Conservation (phyloP, 306 rosid species). For the Pachyrhizus erosus region DNA sequence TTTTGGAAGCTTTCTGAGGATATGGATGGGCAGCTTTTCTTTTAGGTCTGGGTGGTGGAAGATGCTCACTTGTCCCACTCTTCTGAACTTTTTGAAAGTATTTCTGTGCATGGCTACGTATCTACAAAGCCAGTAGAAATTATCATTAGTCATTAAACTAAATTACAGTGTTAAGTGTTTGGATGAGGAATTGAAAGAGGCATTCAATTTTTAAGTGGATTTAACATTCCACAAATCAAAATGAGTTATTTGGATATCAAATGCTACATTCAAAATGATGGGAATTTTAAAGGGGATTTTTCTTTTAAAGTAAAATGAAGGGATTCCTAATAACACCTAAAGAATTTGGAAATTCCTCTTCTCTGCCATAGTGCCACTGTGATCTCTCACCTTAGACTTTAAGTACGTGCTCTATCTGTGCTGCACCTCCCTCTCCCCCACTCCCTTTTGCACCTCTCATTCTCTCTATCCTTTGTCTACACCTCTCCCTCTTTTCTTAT, state of each 20-base stretch:
- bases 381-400: background rate
- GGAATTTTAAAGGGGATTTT: background rate
- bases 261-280: background rate
- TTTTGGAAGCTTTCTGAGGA: constrained; percentile 88
- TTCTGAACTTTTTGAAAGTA: constrained; percentile 90
- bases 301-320: background rate
- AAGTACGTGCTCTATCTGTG: background rate
- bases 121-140: constrained; percentile 50
- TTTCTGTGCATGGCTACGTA: constrained; percentile 93
- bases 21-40: constrained; percentile 95
- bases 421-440: background rate
- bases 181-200: background rate
- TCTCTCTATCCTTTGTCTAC: background rate
- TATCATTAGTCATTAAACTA: background rate
- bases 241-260: background rate
- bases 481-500: background rate
- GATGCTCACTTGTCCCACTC: constrained; percentile 83
- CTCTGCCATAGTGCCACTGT: background rate
- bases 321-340: background rate
- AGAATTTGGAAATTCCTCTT: background rate
- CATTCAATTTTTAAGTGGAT: background rate
- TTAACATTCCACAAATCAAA: background rate
- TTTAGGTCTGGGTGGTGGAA: constrained; percentile 92
- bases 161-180: background rate
- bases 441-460: background rate